phyloP scores from a whole-genome alignment of 768 basidiomycete species.

The Hygrophorus russula region DNA sequence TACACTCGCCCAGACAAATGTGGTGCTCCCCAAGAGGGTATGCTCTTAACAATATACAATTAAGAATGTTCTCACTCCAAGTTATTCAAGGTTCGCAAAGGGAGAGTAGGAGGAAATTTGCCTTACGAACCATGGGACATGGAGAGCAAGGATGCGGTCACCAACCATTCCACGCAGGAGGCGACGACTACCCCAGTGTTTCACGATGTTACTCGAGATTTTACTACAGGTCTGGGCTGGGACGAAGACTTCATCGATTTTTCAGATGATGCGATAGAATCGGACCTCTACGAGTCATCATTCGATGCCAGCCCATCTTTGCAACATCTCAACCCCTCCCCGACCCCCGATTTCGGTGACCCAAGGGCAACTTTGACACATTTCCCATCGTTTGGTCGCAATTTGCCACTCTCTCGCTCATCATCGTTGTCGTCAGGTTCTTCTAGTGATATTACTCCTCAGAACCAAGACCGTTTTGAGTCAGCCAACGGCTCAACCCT shows the following conservation, averaged over 20 bases:
- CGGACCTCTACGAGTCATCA: not conserved
- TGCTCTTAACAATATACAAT: slow-evolving; percentile 9
- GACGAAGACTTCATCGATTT: slow-evolving; percentile 12
- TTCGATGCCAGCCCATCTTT: slow-evolving; percentile 10
- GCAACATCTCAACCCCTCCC: not conserved
- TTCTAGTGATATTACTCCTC: slow-evolving; percentile 1
- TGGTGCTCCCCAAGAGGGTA: slow-evolving; percentile 36
- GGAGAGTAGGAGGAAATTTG: slow-evolving; percentile 38
- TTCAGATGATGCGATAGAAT: slow-evolving; percentile 9
- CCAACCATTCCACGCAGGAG: slow-evolving; percentile 9
- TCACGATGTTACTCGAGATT: slow-evolving; percentile 5
- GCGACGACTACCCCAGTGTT: slow-evolving; percentile 1
- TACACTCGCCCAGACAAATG: slow-evolving; percentile 37
- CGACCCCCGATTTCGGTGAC: not conserved
- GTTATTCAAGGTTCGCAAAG: slow-evolving; percentile 33
- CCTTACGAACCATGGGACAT: slow-evolving; percentile 43
- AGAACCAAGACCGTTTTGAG: slow-evolving; percentile 16
- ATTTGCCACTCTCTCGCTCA: slow-evolving; percentile 1
- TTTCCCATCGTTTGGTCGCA: not conserved
- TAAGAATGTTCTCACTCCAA: slow-evolving; percentile 1
- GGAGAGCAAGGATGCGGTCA: slow-evolving; percentile 9
- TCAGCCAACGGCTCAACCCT: slow-evolving; percentile 4
- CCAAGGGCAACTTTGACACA: not conserved
- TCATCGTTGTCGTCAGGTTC: slow-evolving; percentile 5
- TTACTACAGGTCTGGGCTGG: slow-evolving; percentile 9